Conservation (phyloP, 1,284 basidiomycete species). For the Heliocybe sulcata region DNA sequence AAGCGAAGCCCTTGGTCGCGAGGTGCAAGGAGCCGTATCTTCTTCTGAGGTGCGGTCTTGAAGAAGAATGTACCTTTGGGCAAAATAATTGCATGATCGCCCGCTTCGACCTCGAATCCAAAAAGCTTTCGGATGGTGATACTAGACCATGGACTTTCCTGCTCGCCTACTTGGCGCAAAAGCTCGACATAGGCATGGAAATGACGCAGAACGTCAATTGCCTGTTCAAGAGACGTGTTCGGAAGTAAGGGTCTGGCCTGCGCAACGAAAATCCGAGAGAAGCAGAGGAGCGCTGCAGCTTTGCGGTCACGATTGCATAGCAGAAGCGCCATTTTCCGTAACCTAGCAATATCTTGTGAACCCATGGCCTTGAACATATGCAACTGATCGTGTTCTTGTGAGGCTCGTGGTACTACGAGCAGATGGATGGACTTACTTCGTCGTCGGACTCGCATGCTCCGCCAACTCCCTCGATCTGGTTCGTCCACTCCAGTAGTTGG, state of each 20-base stretch:
- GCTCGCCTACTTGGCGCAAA: constrained; percentile 20
- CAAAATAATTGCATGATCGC: constrained; percentile 21
- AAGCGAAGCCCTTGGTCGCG: background rate
- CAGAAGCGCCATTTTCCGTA: constrained; percentile 19
- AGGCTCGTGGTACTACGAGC: background rate
- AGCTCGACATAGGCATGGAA: constrained; percentile 30
- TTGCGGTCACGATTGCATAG: constrained; percentile 19
- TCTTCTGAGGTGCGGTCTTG: background rate
- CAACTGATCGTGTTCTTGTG: constrained; percentile 14
- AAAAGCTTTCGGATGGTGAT: constrained; percentile 28
- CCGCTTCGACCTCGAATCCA: constrained; percentile 20
- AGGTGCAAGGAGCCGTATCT: background rate
- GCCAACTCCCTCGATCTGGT: constrained; percentile 11
- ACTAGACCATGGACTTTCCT: constrained; percentile 18
- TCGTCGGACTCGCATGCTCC: constrained; percentile 13
- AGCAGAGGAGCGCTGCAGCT: constrained; percentile 31
- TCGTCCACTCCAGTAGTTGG: constrained; percentile 18
- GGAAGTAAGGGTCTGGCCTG: constrained; percentile 13
- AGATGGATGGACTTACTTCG: constrained; percentile 18
- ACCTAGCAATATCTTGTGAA: constrained; percentile 12
- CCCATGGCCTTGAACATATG: constrained; percentile 36
- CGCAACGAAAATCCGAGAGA: constrained; percentile 30
- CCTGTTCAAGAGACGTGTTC: constrained; percentile 12
- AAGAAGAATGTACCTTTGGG: constrained; percentile 16
- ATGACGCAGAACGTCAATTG: constrained; percentile 21